Conservation (phyloP, 169 alveolate genomes). For the Cryptosporidium sp. region DNA sequence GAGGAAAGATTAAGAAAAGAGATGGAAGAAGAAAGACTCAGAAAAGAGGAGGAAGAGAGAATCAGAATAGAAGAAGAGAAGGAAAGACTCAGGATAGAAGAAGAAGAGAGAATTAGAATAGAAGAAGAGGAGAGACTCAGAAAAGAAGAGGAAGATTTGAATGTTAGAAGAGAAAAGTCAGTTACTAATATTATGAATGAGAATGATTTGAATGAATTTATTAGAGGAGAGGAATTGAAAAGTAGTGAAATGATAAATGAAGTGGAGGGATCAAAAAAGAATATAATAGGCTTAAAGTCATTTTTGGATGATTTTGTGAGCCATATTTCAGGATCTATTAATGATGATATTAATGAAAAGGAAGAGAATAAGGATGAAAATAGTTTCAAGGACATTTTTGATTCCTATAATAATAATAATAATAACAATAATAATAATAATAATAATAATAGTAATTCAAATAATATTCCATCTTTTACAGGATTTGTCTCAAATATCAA, state of each 20-base stretch:
- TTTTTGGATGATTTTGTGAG: constrained; percentile 51
- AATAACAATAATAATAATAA: neutral
- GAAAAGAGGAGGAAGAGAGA: too few relatives aligned
- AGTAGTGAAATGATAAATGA: neutral
- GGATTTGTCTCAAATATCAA: constrained; percentile 75
- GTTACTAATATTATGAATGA: constrained; percentile 2
- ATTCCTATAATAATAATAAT: constrained; percentile 37
- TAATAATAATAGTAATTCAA: neutral
- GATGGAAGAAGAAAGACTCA: neutral
- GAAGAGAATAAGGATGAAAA: constrained; percentile 52
- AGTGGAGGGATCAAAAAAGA: neutral
- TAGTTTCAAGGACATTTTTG: constrained; percentile 54
- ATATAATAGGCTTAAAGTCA: neutral
- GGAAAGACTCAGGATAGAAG: neutral
- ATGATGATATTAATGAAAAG: constrained; percentile 51
- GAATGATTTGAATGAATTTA: neutral
- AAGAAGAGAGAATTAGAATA: neutral
- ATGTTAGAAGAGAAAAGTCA: neutral
- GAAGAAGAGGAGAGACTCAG: too few relatives aligned
- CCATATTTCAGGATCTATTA: constrained; percentile 52
- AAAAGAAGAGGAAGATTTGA: neutral
- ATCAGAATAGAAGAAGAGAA: too few relatives aligned
- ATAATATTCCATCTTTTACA: constrained; percentile 69
- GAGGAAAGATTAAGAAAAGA: neutral
- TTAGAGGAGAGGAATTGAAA: neutral